These are phyloP conservation scores for Leccinellum rugosiceps DNA, from an alignment of 768 basidiomycete species.

Conservation along the genomic window DNA sequence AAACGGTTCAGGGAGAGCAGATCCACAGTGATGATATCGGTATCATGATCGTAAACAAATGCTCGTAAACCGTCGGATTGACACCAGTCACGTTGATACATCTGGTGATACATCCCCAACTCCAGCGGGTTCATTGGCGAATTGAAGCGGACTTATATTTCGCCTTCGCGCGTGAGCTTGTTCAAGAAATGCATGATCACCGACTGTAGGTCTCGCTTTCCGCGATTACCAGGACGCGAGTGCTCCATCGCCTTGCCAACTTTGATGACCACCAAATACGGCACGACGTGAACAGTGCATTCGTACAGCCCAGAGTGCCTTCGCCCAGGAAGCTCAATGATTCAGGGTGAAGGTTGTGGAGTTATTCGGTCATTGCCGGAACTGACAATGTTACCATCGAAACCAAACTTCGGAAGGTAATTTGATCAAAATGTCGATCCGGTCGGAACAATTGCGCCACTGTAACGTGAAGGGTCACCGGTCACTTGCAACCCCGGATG, in stretches of 20 bases:
- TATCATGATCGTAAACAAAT: conserved; percentile 39
- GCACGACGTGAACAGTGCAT: conserved; percentile 90
- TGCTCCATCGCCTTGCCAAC: conserved; percentile 57
- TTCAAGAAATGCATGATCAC: conserved; percentile 98
- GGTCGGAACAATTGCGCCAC: not conserved
- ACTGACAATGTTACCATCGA: conserved; percentile 98
- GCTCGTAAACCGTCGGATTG: too few relatives aligned
- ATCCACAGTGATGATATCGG: conserved; percentile 92
- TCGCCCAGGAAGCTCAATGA: conserved; percentile 92
- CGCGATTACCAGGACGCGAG: conserved; percentile 91
- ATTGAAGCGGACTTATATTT: not conserved
- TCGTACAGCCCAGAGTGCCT: conserved; percentile 94
- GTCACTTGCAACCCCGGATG: not conserved
- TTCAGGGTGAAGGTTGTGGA: conserved; percentile 91
- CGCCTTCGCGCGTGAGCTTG: conserved; percentile 44
- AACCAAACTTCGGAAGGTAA: conserved; percentile 90
- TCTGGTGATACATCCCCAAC: not conserved
- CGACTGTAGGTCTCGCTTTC: conserved; percentile 98
- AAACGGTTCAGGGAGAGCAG: conserved; percentile 84
- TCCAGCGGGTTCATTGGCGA: not conserved
- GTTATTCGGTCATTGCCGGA: conserved; percentile 96
- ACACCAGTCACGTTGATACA: too few relatives aligned
- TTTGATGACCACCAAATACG: conserved; percentile 76
- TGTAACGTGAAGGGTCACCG: too few relatives aligned
- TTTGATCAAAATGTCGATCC: conserved; percentile 87